These are phyloP conservation scores for Lotmaria passim DNA, from an alignment of 208 protist genomes.

Conservation along the genomic window DNA sequence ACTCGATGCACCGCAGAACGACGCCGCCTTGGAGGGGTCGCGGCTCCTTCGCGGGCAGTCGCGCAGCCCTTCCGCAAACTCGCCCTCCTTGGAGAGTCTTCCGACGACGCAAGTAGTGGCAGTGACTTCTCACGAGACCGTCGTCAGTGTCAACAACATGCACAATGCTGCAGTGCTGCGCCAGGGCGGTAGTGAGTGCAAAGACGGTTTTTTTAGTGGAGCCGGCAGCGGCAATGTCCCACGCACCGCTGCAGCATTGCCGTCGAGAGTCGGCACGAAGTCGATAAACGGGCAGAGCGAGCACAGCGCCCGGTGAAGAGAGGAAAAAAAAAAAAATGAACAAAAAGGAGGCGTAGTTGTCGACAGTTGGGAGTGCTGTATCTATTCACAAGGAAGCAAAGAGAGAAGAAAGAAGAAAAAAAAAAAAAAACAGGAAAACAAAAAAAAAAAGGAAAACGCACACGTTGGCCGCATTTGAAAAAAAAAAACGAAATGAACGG, in stretches of 20 bases:
- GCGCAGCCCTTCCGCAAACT: background rate
- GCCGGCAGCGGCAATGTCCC: background rate
- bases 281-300: background rate
- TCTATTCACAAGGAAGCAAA: no score
- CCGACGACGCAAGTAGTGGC: background rate
- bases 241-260: background rate
- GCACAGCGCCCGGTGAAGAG: background rate
- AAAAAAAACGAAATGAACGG: no score
- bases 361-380: no score
- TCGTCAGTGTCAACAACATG: background rate
- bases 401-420: no score
- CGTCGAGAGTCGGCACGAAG: background rate
- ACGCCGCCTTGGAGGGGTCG: no score
- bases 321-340: background rate
- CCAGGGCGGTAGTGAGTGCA: background rate
- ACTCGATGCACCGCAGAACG: no score
- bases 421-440: no score
- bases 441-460: no score
- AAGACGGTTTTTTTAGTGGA: background rate
- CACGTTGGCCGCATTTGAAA: no score
- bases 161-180: constrained; percentile 2
- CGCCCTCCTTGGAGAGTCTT: background rate
- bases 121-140: background rate
- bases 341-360: background rate
- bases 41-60: no score